A percentile compares a stretch with the other conserved stretches of the same genome.
Conservation (phyloP, 2,329 filamentous ascomycete genomes). For the Talaromyces sp. region DNA sequence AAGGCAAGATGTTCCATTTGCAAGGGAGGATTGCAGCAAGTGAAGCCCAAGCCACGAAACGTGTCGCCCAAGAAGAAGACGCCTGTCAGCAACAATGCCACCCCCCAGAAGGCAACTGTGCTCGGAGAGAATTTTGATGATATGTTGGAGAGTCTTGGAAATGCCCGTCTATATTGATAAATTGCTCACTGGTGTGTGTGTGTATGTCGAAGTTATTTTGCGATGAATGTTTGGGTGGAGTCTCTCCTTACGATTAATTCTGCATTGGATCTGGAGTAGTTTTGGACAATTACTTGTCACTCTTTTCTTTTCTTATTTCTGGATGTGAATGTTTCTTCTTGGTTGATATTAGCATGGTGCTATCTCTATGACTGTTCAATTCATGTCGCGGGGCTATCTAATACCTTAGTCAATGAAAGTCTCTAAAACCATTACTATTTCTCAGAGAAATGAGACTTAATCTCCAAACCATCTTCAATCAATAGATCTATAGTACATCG, state of each 20-base stretch:
- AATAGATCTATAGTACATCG: constrained; percentile 9
- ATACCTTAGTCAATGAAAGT: background rate
- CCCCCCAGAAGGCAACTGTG: background rate
- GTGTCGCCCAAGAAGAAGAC: constrained; percentile 11
- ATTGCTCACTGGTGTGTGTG: background rate
- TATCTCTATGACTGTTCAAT: background rate
- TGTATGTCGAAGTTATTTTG: background rate
- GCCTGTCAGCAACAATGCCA: background rate
- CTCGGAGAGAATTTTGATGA: background rate
- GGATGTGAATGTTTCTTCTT: background rate
- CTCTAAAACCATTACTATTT: background rate
- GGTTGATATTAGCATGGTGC: background rate
- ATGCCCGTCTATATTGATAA: background rate
- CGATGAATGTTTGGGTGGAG: background rate
- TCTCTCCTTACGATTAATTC: background rate
- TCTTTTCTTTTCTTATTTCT: background rate
- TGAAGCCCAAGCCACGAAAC: constrained; percentile 64
- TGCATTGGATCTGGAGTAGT: constrained; percentile 8
- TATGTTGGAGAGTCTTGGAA: constrained; percentile 13
- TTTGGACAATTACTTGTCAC: background rate
- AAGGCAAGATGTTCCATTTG: constrained; percentile 76
- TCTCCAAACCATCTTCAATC: background rate
- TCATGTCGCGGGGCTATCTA: background rate
- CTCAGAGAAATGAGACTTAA: background rate
- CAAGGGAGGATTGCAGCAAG: constrained; percentile 67